A percentile compares a stretch with the other conserved stretches of the same genome.
Conservation (phyloP, 192 early-diverging fungal species). For the Blastocladiella britannica region DNA sequence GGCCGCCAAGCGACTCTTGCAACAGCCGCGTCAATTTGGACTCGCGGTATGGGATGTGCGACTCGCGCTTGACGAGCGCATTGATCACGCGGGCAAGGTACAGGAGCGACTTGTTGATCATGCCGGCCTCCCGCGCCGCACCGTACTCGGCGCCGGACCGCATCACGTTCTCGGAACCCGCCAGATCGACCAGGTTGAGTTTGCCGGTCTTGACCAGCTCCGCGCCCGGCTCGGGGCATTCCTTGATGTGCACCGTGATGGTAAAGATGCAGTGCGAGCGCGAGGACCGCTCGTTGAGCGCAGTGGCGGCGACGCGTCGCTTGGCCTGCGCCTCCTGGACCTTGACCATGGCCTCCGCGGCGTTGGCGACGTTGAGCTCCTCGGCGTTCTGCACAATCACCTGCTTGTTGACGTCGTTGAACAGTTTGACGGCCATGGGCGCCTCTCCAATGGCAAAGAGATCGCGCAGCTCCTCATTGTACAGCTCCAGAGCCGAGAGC, state of each 20-base stretch:
- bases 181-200: conserved; percentile 86
- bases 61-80: conserved; percentile 29
- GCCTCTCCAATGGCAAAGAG: conserved; percentile 41
- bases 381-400: conserved; percentile 67
- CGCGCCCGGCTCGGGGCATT: conserved; percentile 57
- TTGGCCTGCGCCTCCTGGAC: conserved; percentile 51
- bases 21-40: conserved; percentile 51
- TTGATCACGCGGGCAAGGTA: conserved; percentile 53
- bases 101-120: conserved; percentile 67
- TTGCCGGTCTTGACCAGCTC: conserved; percentile 84
- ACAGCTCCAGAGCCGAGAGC: conserved; percentile 79
- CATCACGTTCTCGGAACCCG: conserved; percentile 82
- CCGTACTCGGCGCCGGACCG: conserved; percentile 67
- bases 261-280: conserved; percentile 87
- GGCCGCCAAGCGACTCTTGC: conserved; percentile 74
- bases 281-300: conserved; percentile 50
- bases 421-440: conserved; percentile 37
- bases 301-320: conserved; percentile 61
- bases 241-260: conserved; percentile 71
- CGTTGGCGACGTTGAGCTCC: conserved; percentile 50
- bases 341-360: conserved; percentile 46
- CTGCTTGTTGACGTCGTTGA: conserved; percentile 36
- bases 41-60: conserved; percentile 40
- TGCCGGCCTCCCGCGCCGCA: conserved; percentile 67
- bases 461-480: conserved; percentile 91